Percentiles rank a stretch among this genome's conserved stretches.
phyloP scores from a whole-genome alignment of 148 eudicot genomes.

The Amaranthus palmeri region DNA sequence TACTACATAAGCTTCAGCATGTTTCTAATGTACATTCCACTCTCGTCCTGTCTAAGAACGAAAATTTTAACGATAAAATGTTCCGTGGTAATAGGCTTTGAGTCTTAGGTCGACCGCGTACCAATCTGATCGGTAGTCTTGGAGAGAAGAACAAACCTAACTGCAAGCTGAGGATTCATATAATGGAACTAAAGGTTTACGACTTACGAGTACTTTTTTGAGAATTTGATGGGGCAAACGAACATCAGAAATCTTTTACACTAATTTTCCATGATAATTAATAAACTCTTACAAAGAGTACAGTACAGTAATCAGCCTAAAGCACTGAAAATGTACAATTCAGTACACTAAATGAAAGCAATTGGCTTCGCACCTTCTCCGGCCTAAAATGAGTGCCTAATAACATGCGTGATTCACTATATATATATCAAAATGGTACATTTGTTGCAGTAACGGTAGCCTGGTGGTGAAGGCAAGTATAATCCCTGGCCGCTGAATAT shows the following conservation, averaged over 20 bases:
- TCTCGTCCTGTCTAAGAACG: too few relatives aligned
- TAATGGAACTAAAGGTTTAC: too few relatives aligned
- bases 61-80: too few relatives aligned
- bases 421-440: conserved; percentile 2
- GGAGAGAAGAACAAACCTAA: too few relatives aligned
- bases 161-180: too few relatives aligned
- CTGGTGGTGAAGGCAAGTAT: conserved; percentile 7
- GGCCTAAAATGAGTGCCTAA: conserved; percentile 22
- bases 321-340: conserved; percentile 28
- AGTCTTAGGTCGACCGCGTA: too few relatives aligned
- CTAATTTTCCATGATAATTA: neutral
- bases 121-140: too few relatives aligned
- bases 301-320: conserved; percentile 14
- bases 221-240: neutral
- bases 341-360: conserved; percentile 17
- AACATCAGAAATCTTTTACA: neutral
- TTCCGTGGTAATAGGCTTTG: too few relatives aligned
- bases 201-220: too few relatives aligned
- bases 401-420: conserved; percentile 12
- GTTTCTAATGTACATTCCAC: too few relatives aligned
- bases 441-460: conserved; percentile 5
- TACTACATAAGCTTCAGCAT: too few relatives aligned
- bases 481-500: conserved; percentile 14
- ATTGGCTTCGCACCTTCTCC: conserved; percentile 2
- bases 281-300: conserved; percentile 7